Percentiles rank a stretch among this genome's conserved stretches.
phyloP scores from a whole-genome alignment of 768 basidiomycete species.

The Tulasnella sp. region DNA sequence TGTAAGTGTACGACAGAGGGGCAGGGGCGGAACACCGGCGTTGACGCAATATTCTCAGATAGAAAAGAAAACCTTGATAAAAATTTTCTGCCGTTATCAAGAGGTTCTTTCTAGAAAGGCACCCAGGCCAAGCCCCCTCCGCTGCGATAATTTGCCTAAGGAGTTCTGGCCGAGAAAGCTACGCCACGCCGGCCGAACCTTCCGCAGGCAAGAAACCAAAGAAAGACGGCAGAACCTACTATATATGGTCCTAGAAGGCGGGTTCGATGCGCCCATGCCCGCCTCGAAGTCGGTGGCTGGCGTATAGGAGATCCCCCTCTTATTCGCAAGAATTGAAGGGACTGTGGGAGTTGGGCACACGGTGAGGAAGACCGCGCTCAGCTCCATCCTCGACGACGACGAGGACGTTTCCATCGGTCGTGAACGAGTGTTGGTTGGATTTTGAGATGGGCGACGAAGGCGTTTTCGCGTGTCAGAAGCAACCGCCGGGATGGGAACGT shows the following conservation, averaged over 20 bases:
- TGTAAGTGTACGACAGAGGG: not conserved
- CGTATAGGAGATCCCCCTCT: not conserved
- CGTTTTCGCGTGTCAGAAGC: not conserved
- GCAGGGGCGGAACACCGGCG: not conserved
- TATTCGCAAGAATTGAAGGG: not conserved
- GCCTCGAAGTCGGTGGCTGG: conserved; percentile 9
- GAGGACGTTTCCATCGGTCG: not conserved
- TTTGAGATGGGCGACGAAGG: not conserved
- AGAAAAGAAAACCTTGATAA: not conserved
- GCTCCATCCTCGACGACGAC: not conserved
- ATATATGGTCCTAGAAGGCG: not conserved
- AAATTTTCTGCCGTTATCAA: not conserved
- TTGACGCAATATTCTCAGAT: not conserved
- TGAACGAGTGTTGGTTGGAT: not conserved
- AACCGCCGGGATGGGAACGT: not conserved
- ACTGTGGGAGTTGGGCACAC: conserved; percentile 3
- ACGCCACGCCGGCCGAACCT: not conserved
- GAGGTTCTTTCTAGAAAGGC: not conserved
- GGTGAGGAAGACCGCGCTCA: not conserved
- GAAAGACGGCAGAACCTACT: not conserved
- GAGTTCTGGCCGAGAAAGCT: not conserved
- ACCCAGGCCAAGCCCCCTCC: not conserved
- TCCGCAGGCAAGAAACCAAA: not conserved
- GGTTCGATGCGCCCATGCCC: conserved; percentile 5
- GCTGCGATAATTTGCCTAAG: not conserved